A percentile compares a stretch with the other conserved stretches of the same genome.
phyloP scores from a whole-genome alignment of 108 stramenopile species.

The Hondaea fermentalgiana region DNA sequence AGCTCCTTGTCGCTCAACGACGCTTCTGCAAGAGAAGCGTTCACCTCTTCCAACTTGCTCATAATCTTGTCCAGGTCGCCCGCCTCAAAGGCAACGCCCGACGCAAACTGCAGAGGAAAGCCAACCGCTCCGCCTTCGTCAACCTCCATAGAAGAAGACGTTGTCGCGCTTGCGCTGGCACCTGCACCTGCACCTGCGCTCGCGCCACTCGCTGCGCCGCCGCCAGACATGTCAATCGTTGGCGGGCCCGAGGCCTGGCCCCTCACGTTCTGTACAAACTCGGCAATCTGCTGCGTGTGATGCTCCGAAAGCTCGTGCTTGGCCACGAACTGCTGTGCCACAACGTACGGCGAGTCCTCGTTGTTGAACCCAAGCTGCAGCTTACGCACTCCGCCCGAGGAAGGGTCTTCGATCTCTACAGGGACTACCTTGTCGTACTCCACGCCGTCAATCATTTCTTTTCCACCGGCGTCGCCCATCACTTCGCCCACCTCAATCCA shows the following conservation, averaged over 20 bases:
- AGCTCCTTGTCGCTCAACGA: neutral
- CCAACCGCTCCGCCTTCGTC: neutral
- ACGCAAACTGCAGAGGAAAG: neutral
- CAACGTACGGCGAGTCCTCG: neutral
- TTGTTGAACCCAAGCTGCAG: conserved; percentile 13
- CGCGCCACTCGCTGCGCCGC: neutral
- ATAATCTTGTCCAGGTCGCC: conserved; percentile 16
- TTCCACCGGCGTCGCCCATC: conserved; percentile 1
- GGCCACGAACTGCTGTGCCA: neutral
- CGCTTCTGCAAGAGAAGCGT: too few species aligned
- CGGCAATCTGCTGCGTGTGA: neutral
- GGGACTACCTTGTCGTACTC: neutral
- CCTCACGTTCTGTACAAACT: neutral
- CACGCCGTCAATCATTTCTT: neutral
- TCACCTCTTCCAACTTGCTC: neutral
- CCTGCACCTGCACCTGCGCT: neutral
- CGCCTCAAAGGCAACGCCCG: neutral
- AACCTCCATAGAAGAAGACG: neutral
- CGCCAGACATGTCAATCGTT: conserved; percentile 11
- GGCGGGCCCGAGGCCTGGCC: neutral
- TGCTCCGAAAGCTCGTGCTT: neutral
- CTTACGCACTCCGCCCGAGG: neutral
- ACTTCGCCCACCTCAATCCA: conserved; percentile 13
- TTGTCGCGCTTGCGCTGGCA: too few species aligned
- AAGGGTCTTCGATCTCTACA: neutral